Percentiles rank a stretch among this genome's conserved stretches.
Evolutionary conservation across 2,329 filamentous ascomycete species (phyloP).

Genomic region (Ilyonectria sp.): DNA sequence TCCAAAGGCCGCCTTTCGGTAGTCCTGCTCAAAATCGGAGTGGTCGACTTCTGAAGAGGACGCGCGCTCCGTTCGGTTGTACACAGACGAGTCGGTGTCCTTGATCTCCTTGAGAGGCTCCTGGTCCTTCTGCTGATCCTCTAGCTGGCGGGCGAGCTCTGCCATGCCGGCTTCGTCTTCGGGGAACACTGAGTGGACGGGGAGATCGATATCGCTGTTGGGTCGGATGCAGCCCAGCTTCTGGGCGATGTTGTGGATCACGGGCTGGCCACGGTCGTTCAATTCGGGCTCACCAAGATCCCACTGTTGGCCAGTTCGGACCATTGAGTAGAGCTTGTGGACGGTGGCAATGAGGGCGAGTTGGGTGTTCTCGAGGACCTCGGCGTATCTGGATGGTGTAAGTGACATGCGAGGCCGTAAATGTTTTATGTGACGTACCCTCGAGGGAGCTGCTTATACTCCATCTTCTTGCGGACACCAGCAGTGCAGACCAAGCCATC

Average conservation of each 20-base stretch:
- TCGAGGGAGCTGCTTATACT: constrained; percentile 76
- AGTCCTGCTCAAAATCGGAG: constrained; percentile 70
- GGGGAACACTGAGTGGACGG: constrained; percentile 71
- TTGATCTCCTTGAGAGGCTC: constrained; percentile 53
- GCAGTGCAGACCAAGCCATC: constrained; percentile 76
- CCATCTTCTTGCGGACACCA: constrained; percentile 76
- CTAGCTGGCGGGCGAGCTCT: constrained; percentile 70
- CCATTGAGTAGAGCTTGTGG: constrained; percentile 77
- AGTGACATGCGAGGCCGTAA: constrained; percentile 27
- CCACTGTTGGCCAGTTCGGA: constrained; percentile 71
- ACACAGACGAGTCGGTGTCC: constrained; percentile 44
- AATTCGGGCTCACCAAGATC: constrained; percentile 74
- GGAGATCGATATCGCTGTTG: constrained; percentile 73
- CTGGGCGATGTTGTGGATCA: constrained; percentile 76
- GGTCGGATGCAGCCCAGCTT: constrained; percentile 76
- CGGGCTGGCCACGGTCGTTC: constrained; percentile 74
- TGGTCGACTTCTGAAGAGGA: constrained; percentile 70
- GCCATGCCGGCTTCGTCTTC: constrained; percentile 72
- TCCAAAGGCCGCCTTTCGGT: constrained; percentile 64
- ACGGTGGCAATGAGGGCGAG: constrained; percentile 76
- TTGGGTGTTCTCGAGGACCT: constrained; percentile 76
- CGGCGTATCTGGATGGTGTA: constrained; percentile 67
- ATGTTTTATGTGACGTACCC: constrained; percentile 61
- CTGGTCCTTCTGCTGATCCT: constrained; percentile 59
- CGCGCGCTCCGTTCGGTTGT: constrained; percentile 60